phyloP scores from a whole-genome alignment of 768 basidiomycete genomes.

The Mycena galopus region DNA sequence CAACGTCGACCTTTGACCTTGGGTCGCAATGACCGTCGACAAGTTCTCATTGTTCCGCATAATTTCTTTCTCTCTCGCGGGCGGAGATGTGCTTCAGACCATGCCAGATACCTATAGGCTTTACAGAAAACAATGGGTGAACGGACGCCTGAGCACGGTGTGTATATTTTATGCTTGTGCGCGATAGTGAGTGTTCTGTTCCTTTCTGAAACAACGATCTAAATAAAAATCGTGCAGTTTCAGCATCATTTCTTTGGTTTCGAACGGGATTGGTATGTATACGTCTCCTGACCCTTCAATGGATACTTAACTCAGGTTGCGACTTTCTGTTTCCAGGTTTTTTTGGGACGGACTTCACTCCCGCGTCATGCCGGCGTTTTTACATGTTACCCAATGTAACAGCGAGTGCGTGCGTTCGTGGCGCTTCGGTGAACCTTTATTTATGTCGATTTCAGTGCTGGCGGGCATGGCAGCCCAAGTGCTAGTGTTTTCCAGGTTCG shows the following conservation, averaged over 20 bases:
- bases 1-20: neutral
- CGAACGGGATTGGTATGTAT: conserved; percentile 4
- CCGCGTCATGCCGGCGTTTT: neutral
- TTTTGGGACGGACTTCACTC: neutral
- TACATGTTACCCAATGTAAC: conserved; percentile 29
- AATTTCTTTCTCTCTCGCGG: conserved; percentile 28
- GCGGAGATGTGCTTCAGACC: conserved; percentile 30
- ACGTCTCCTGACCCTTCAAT: neutral
- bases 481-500: conserved; percentile 22
- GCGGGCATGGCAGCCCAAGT: conserved; percentile 26
- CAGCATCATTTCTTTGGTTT: conserved; percentile 9
- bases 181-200: conserved; percentile 25
- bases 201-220: neutral
- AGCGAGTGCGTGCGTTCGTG: conserved; percentile 22
- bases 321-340: neutral
- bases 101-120: conserved; percentile 25
- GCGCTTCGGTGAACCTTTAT: neutral
- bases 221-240: neutral
- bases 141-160: conserved; percentile 6
- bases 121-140: conserved; percentile 27
- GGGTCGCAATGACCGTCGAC: conserved; percentile 22
- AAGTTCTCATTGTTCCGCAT: conserved; percentile 29
- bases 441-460: conserved; percentile 7
- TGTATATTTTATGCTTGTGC: conserved; percentile 30
- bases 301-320: neutral